These are phyloP conservation scores for Scutellaria minor DNA, from an alignment of 257 asterid genomes.

Conservation along the genomic window DNA sequence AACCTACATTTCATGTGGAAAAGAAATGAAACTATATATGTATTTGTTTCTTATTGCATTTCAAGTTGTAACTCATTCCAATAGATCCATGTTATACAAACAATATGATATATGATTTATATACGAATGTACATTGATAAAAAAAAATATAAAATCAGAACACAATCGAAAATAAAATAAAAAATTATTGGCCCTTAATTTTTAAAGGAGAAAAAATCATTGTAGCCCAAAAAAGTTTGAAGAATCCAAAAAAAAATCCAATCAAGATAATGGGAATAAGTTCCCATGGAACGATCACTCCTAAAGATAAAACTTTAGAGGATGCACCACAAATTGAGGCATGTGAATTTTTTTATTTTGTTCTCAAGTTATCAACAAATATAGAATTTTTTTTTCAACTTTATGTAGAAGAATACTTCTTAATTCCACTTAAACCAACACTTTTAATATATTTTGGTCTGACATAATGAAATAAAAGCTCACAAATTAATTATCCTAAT, in stretches of 20 bases:
- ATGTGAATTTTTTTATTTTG: slow-evolving; percentile 17
- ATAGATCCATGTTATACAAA: background rate
- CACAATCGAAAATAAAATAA: background rate
- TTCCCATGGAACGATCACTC: slow-evolving; percentile 32
- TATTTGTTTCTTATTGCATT: background rate
- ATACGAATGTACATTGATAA: background rate
- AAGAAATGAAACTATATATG: background rate
- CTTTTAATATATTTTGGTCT: background rate
- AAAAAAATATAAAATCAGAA: background rate
- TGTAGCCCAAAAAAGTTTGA: slow-evolving; percentile 9
- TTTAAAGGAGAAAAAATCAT: background rate
- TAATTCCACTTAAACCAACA: background rate
- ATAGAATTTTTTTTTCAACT: background rate
- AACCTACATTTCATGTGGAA: background rate
- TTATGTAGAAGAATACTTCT: background rate
- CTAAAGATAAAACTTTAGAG: slow-evolving; percentile 37
- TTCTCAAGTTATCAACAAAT: background rate
- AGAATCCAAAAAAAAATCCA: slow-evolving; percentile 30
- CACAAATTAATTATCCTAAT: no score
- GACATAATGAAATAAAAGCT: background rate
- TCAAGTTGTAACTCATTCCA: background rate
- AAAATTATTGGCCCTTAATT: background rate
- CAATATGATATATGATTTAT: background rate
- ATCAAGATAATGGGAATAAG: slow-evolving; percentile 45
- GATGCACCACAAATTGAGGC: slow-evolving; percentile 37